Conservation (phyloP, 495 filamentous ascomycete species). For the Talaromyces liani region DNA sequence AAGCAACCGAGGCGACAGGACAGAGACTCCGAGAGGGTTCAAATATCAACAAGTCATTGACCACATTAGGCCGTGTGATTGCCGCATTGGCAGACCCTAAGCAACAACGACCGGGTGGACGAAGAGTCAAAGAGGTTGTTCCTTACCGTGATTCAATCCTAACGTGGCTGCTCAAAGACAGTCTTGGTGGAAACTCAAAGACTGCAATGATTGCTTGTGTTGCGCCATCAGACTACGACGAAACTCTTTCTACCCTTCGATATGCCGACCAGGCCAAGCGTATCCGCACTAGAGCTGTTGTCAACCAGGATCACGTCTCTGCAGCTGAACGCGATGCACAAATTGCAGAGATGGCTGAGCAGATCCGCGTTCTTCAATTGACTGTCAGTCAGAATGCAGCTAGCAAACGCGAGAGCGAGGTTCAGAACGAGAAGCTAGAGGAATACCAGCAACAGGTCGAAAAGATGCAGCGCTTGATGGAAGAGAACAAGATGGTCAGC, state of each 20-base stretch:
- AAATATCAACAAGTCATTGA: constrained; percentile 98
- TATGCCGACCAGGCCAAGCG: constrained; percentile 98
- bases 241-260: constrained; percentile 89
- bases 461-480: constrained; percentile 87
- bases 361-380: constrained; percentile 76
- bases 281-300: constrained; percentile 91
- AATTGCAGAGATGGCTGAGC: constrained; percentile 88
- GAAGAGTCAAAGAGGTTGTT: constrained; percentile 62
- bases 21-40: constrained; percentile 84
- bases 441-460: constrained; percentile 85
- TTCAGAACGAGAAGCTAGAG: constrained; percentile 68
- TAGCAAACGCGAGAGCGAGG: constrained; percentile 41
- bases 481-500: constrained; percentile 76
- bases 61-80: constrained; percentile 91
- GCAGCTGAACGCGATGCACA: constrained; percentile 86
- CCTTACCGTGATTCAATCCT: constrained; percentile 95
- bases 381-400: constrained; percentile 50
- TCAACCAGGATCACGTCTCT: constrained; percentile 87
- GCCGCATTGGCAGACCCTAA: constrained; percentile 89
- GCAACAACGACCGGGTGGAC: constrained; percentile 40
- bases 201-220: constrained; percentile 99
- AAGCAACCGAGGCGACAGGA: constrained; percentile 91
- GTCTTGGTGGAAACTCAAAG: constrained; percentile 89
- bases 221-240: constrained; percentile 90
- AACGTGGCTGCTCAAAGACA: constrained; percentile 97